A percentile compares a stretch with the other conserved stretches of the same genome.
Conservation (phyloP, 208 protist genomes). For the Crithidia bombi region DNA sequence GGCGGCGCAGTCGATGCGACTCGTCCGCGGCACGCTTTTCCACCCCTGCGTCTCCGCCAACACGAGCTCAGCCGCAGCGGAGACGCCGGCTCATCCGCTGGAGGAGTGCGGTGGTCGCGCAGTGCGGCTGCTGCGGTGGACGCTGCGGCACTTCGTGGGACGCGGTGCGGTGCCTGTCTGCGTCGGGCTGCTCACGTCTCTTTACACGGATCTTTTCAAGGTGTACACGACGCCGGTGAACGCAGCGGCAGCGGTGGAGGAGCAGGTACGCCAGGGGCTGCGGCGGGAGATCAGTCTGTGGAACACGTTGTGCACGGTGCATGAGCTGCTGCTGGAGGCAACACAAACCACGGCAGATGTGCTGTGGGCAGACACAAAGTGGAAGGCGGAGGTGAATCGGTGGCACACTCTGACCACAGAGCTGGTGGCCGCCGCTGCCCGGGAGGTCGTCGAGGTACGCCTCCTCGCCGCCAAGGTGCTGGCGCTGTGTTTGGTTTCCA, state of each 20-base stretch:
- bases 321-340: constrained; percentile 30
- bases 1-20: constrained; percentile 31
- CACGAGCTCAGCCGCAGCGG: constrained; percentile 11
- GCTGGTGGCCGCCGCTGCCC: constrained; percentile 2
- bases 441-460: constrained; percentile 35
- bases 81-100: constrained; percentile 23
- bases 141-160: constrained; percentile 27
- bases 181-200: constrained; percentile 22
- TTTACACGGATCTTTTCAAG: constrained; percentile 28
- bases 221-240: constrained; percentile 3
- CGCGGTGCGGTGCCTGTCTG: constrained; percentile 21
- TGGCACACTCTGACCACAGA: constrained; percentile 17
- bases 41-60: neutral
- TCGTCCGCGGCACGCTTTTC: constrained; percentile 30
- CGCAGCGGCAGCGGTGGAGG: constrained; percentile 8
- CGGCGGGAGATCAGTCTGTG: constrained; percentile 27
- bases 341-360: constrained; percentile 3
- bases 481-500: constrained; percentile 25
- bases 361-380: constrained; percentile 23
- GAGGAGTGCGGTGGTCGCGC: constrained; percentile 35
- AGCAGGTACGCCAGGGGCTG: constrained; percentile 5
- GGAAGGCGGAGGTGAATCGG: constrained; percentile 28
- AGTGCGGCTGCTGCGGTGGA: constrained; percentile 35
- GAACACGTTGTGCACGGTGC: constrained; percentile 27
- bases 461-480: constrained; percentile 45